Evolutionary conservation across 345 rosid species (phyloP).

Genomic region (Eucalyptus polybractea): DNA sequence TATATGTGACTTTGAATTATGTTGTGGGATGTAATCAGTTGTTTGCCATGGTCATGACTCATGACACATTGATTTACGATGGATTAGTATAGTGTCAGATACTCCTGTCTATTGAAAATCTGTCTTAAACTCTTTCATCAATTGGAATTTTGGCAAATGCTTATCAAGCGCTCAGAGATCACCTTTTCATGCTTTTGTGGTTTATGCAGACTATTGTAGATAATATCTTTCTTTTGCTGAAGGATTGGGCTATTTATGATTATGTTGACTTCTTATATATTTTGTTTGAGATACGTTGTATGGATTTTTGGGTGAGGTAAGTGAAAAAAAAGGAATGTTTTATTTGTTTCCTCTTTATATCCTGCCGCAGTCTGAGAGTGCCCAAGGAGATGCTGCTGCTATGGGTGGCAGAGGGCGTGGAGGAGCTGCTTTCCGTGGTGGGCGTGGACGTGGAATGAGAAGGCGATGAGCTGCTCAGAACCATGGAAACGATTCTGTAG

Average conservation of each 20-base stretch:
- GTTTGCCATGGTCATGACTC: not conserved
- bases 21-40: not conserved
- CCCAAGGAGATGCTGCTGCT: slow-evolving; percentile 93
- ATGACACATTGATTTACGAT: not conserved
- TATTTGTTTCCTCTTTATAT: not conserved
- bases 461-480: slow-evolving; percentile 43
- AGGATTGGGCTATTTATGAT: not conserved
- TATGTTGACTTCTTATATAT: not conserved
- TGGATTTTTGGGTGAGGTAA: not conserved
- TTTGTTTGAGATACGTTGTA: not conserved
- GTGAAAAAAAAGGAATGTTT: not conserved
- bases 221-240: not conserved
- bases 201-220: not conserved
- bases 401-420: slow-evolving; percentile 91
- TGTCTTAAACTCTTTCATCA: not conserved
- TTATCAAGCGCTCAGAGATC: not conserved
- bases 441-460: slow-evolving; percentile 97
- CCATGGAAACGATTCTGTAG: not conserved
- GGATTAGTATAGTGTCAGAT: not conserved
- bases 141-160: not conserved
- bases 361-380: slow-evolving; percentile 47
- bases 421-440: slow-evolving; percentile 48
- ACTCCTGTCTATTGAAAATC: not conserved
- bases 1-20: not conserved
- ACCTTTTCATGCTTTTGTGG: not conserved